Evolutionary conservation across 2,329 filamentous ascomycete species (phyloP).

Genomic region (Scolecobasidium constrictum): DNA sequence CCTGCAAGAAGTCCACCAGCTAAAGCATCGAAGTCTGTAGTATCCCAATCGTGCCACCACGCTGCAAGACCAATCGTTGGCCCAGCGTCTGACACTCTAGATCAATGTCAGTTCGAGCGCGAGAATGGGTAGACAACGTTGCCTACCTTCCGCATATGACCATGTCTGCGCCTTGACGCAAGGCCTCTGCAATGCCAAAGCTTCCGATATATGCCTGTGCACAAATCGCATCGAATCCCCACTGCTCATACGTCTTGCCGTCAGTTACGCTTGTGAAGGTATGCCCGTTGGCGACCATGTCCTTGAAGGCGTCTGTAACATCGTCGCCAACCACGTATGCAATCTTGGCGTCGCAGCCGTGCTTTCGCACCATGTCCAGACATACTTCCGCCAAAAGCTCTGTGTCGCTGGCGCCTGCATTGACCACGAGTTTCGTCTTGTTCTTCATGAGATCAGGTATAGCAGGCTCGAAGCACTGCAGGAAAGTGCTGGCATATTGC

Average conservation of each 20-base stretch:
- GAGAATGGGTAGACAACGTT: background rate
- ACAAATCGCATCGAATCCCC: constrained; percentile 13
- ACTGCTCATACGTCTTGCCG: constrained; percentile 11
- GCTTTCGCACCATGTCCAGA: background rate
- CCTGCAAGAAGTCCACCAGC: constrained; percentile 25
- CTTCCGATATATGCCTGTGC: constrained; percentile 22
- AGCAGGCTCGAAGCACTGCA: constrained; percentile 7
- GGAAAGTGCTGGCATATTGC: constrained; percentile 11
- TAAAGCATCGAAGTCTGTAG: constrained; percentile 25
- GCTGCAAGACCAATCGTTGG: constrained; percentile 18
- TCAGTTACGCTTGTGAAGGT: constrained; percentile 10
- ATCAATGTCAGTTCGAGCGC: background rate
- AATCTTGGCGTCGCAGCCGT: constrained; percentile 1
- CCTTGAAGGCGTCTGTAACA: constrained; percentile 12
- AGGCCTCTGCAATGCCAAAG: constrained; percentile 27
- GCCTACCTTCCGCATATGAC: constrained; percentile 28
- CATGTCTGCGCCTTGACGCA: constrained; percentile 32
- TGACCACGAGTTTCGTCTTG: constrained; percentile 4
- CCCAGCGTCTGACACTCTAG: constrained; percentile 31
- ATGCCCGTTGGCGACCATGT: constrained; percentile 10
- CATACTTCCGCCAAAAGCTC: background rate
- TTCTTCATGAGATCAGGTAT: constrained; percentile 4
- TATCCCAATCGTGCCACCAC: constrained; percentile 33
- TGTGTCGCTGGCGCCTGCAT: constrained; percentile 6
- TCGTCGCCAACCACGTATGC: constrained; percentile 11